Base-by-base conservation (phyloP, 352 stramenopile genomes). In the Pythium scleroteichum region DNA sequence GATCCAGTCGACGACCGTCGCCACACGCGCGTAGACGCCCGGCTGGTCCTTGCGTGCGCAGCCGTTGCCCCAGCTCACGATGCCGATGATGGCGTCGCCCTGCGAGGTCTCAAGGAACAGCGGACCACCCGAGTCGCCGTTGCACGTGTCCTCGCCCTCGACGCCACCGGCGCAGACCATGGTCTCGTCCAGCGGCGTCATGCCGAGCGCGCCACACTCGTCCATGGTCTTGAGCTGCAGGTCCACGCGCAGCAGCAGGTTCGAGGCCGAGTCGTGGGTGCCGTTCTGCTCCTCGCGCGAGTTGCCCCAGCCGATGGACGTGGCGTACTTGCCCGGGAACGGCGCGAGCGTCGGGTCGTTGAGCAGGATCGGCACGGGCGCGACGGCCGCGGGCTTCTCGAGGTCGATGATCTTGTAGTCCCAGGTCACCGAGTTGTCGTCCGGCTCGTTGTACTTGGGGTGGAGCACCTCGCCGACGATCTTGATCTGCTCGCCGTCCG, bases 41-140 rank as follows among this genome's bases (percentile, higher is more conserved):
- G 62, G 55, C 56, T 61, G 53, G 52, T 66, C 50, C 24, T 33
- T 41, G 24, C 42, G 17, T 2, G 27, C 59, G 51, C 65, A 70
- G 35, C 48, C 62, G 8, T 50, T 38, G 8, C 67, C 67, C 62
- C 67, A 74, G 52, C 58, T 69, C 19, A 71, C 58, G 6, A 71
- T 38, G 12, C 67, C 67, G n/a, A 74, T 58, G 24, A 65, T 23
- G 1, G 33, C 53, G 13, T 64, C 66, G n/a, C 46, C 48, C 23
- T 44, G 24, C 23, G 64, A 54, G 2, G 29, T 61, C 35, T 53
- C 33, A 14, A 64, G 26, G 19, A 62, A 54, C 9, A 74, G 48
- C 23, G 66, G 62, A 10, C 66, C 66, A 46, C 66, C 66, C 22
- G 61, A 71, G 66, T 74, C 66, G 22, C 66, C 66, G 14, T 67